Conservation (phyloP, 257 asterid genomes). For the Parsonsia alboflavescens region DNA sequence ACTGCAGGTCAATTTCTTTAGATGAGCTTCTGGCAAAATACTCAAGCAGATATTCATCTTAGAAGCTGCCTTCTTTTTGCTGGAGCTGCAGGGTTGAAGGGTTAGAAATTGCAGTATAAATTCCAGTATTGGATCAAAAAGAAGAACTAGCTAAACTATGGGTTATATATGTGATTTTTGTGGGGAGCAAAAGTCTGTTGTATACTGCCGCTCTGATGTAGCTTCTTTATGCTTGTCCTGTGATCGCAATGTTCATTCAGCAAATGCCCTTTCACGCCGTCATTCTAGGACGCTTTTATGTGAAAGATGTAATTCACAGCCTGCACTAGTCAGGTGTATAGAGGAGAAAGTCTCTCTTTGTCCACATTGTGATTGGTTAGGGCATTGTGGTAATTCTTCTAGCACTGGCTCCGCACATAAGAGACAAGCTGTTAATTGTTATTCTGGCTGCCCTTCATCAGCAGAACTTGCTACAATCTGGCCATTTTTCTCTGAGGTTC, state of each 20-base stretch:
- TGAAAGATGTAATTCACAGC: conserved; percentile 69
- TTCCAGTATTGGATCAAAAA: neutral
- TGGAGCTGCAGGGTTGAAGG: conserved; percentile 8
- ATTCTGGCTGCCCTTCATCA: conserved; percentile 81
- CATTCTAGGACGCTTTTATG: conserved; percentile 82
- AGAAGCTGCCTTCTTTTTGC: conserved; percentile 11
- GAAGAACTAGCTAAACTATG: conserved; percentile 36
- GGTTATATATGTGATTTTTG: conserved; percentile 84
- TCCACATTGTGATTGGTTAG: conserved; percentile 76
- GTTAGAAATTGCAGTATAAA: conserved; percentile 12
- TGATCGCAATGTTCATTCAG: conserved; percentile 84
- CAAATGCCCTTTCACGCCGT: conserved; percentile 78
- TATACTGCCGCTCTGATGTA: conserved; percentile 78
- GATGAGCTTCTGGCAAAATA: neutral
- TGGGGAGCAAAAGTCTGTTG: conserved; percentile 60
- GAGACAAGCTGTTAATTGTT: conserved; percentile 62
- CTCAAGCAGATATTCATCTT: neutral
- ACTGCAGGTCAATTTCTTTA: neutral
- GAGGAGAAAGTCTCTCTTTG: conserved; percentile 75
- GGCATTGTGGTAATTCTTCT: conserved; percentile 43
- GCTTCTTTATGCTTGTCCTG: conserved; percentile 87
- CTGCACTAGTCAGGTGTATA: conserved; percentile 61
- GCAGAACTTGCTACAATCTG: conserved; percentile 71
- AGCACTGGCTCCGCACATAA: conserved; percentile 40
- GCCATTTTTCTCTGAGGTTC: conserved; percentile 54